Conservation (phyloP, 345 rosid species). For the Ceriops tagal region DNA sequence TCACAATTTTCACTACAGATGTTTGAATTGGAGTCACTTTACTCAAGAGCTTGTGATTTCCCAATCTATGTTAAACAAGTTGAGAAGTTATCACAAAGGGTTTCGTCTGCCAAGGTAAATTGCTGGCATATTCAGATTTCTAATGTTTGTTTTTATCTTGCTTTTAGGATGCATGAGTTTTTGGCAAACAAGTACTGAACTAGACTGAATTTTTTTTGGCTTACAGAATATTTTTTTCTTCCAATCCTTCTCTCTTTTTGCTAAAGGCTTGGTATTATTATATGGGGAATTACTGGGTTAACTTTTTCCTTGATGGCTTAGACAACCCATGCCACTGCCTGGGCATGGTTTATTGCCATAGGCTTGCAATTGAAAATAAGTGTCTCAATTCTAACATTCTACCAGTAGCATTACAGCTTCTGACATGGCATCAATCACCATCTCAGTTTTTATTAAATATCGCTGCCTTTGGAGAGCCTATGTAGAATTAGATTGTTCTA, state of each 20-base stretch:
- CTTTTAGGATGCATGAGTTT: neutral
- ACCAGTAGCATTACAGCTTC: no score
- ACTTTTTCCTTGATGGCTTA: no score
- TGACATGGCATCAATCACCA: no score
- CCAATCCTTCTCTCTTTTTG: no score
- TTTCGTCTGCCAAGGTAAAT: conserved; percentile 64
- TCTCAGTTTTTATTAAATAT: no score
- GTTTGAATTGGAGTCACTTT: conserved; percentile 57
- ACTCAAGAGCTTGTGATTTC: conserved; percentile 48
- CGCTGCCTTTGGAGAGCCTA: neutral
- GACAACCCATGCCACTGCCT: no score
- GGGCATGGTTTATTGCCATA: no score
- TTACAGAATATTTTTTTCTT: no score
- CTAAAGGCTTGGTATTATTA: no score
- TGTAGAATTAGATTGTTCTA: neutral
- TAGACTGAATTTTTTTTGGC: neutral
- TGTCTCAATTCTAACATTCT: no score
- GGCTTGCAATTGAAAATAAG: no score
- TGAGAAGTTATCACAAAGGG: conserved; percentile 48
- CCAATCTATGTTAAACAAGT: conserved; percentile 52
- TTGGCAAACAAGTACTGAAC: neutral
- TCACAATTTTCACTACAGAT: conserved; percentile 39
- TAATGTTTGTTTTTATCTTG: neutral
- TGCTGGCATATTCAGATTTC: conserved; percentile 2
- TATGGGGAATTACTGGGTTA: no score